Percentiles rank a stretch among this genome's conserved stretches.
Conservation (phyloP, 768 basidiomycete species). For the Lactifluus piperatus region DNA sequence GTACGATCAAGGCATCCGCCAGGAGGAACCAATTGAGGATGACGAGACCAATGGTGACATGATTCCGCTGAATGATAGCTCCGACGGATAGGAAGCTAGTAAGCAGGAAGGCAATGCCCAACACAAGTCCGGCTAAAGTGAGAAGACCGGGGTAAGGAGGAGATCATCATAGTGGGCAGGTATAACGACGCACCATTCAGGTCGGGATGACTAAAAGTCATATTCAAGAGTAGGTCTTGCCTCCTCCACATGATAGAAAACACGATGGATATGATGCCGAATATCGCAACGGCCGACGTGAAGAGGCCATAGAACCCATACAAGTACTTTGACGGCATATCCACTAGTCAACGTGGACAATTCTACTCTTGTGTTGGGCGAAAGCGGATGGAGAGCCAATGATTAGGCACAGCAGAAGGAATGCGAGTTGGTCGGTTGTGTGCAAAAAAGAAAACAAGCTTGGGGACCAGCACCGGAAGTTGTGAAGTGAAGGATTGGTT, state of each 20-base stretch:
- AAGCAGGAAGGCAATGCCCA: constrained; percentile 57
- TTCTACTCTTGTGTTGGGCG: not conserved
- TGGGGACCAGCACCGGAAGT: constrained; percentile 13
- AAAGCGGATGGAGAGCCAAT: not conserved
- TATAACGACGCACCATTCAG: constrained; percentile 45
- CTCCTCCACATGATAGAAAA: constrained; percentile 66
- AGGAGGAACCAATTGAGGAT: constrained; percentile 72
- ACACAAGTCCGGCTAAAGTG: constrained; percentile 51
- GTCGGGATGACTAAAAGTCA: constrained; percentile 51
- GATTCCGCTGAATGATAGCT: constrained; percentile 62
- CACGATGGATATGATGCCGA: constrained; percentile 54
- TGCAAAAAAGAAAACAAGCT: not conserved
- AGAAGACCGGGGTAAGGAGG: not conserved
- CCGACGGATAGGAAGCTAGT: constrained; percentile 65
- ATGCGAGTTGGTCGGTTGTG: not conserved
- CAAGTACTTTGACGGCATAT: constrained; percentile 66
- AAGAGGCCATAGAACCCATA: constrained; percentile 67
- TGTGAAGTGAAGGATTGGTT: not conserved
- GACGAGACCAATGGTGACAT: constrained; percentile 60
- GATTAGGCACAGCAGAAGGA: not conserved
- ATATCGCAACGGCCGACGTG: constrained; percentile 60
- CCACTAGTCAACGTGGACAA: not conserved
- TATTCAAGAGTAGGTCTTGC: constrained; percentile 62
- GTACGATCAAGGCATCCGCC: constrained; percentile 48
- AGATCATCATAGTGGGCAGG: not conserved